Evolutionary conservation across 345 rosid genomes (phyloP).

Genomic region (Eucalyptus pauciflora): DNA sequence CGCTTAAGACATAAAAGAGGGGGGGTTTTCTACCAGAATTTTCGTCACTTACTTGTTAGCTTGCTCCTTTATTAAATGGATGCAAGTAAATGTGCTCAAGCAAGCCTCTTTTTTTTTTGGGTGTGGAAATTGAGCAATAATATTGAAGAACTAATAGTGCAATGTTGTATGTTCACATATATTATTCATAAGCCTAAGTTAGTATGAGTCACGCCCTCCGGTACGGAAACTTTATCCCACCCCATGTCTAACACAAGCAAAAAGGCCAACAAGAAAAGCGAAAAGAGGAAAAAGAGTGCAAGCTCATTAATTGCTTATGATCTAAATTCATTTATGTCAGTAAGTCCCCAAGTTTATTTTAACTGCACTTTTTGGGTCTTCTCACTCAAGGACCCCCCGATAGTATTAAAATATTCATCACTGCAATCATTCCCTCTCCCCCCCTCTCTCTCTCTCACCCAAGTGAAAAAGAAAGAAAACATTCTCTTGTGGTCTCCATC

Average conservation of each 20-base stretch:
- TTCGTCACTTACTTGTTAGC: not conserved
- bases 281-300: not conserved
- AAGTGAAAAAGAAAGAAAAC: not conserved
- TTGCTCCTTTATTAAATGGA: not conserved
- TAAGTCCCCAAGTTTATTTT: not conserved
- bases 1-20: not conserved
- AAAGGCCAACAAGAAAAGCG: not conserved
- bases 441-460: not conserved
- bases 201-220: not conserved
- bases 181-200: not conserved
- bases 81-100: not conserved
- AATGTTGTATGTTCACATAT: not conserved
- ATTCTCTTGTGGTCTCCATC: slow-evolving; percentile 40
- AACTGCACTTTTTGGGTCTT: not conserved
- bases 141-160: not conserved
- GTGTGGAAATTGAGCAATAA: not conserved
- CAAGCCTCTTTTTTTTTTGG: not conserved
- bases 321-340: not conserved
- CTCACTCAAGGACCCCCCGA: not conserved
- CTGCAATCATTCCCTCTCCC: not conserved
- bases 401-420: not conserved
- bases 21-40: not conserved
- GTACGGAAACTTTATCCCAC: not conserved
- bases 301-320: not conserved
- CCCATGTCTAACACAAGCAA: not conserved